Base-by-base conservation (phyloP, 2,329 filamentous ascomycete genomes). In the Hyphodiscus sp. region DNA sequence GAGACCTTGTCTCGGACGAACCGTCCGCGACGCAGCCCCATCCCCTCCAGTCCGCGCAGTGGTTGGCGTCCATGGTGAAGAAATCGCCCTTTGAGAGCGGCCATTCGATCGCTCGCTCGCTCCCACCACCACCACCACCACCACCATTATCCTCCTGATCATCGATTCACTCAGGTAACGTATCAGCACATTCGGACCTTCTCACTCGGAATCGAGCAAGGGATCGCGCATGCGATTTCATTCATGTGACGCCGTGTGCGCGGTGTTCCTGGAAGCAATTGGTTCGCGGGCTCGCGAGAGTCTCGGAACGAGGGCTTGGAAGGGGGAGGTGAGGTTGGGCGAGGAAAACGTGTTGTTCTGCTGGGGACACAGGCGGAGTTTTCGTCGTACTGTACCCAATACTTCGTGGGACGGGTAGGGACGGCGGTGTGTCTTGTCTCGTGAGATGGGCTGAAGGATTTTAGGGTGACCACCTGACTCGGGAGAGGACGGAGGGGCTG, bases 161-260 rank as follows among this genome's bases (percentile, higher is more conserved):
- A n/a, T 38, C 33, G 16, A 38, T 13, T 38, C 16, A n/a, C 33
- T 38, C 33, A 38, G 33, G 16, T 52, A 47, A 20, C 38, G 49
- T 26, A 41, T 29, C 33, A 41, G 48, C 51, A 33, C 18, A 38
- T 33, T 54, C 49, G 52, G 60, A 58, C 55, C 58, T 59, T 58
- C 55, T 59, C 47, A 53, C 42, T 43, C 55, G 54, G 59, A 38
- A 49, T 50, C 50, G 47, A 49, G 50, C 52, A 56, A 57, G 61
- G 61, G 56, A 60, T 54, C 61, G 55, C 63, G 65, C 65, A 67
- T 64, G 50, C 58, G 46, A 51, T 46, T 61, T 59, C 51, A 61
- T 49, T 67, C 65, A 67, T 65, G 63, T 66, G 65, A 67, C 61
- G 38, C 45, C 30, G 62, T 65, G 60, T 66, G 62, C 58, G 58